Percentiles rank a stretch among this genome's conserved stretches.
These are phyloP conservation scores for Paraphaeosphaeria sporulosa DNA, from an alignment of 2,329 filamentous ascomycete species.

Conservation along the genomic window DNA sequence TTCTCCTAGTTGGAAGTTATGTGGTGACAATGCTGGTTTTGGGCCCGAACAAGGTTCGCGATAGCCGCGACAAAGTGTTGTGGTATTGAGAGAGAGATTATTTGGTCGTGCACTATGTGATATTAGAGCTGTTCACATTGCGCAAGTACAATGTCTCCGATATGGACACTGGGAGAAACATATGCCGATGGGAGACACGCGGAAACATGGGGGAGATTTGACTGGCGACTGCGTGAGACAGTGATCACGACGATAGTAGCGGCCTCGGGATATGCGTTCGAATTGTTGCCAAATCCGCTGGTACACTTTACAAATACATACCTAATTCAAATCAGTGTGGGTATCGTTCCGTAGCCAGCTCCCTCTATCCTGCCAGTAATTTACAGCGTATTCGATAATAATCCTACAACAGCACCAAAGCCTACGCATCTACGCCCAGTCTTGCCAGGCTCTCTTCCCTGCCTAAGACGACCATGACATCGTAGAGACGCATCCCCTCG, in stretches of 20 bases:
- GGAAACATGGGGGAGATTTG: background rate
- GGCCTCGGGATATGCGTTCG: background rate
- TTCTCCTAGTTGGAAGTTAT: background rate
- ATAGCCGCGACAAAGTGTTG: background rate
- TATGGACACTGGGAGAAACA: too few relatives aligned
- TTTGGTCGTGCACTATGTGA: too few relatives aligned
- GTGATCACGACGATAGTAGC: too few relatives aligned
- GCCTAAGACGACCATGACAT: constrained; percentile 46
- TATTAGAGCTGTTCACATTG: too few relatives aligned
- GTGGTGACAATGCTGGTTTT: background rate
- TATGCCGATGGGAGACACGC: too few relatives aligned
- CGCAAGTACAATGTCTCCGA: too few relatives aligned
- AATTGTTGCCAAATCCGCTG: background rate
- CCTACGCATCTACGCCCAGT: constrained; percentile 28
- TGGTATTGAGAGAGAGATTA: background rate
- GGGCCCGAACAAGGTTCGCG: background rate
- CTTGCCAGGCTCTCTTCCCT: constrained; percentile 40
- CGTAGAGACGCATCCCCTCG: constrained; percentile 44
- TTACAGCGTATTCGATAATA: background rate
- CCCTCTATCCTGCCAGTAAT: background rate
- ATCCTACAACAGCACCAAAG: background rate
- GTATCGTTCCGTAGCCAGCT: background rate
- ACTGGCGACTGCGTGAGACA: background rate
- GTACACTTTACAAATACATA: background rate
- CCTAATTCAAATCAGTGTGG: background rate